Evolutionary conservation across 805 yeast genomes (phyloP).

Genomic region (Saturnispora silvae): DNA sequence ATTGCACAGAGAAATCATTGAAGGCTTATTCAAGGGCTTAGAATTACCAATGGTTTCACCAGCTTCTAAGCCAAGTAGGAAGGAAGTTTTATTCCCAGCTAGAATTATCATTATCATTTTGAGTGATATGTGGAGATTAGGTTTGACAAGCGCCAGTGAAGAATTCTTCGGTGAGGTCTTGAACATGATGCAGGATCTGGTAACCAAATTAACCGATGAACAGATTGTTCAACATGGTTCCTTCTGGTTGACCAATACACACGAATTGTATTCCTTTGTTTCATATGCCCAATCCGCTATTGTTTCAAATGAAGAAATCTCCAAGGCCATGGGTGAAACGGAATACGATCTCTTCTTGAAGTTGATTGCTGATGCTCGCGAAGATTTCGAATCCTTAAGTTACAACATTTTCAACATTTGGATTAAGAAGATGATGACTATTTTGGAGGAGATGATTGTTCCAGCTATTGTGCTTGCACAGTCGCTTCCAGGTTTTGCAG

Average conservation of each 20-base stretch:
- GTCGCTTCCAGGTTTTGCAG: conserved; percentile 90
- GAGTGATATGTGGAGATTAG: conserved; percentile 97
- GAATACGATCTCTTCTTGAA: conserved; percentile 86
- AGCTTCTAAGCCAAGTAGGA: conserved; percentile 70
- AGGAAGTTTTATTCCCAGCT: conserved; percentile 93
- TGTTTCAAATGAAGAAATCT: conserved; percentile 66
- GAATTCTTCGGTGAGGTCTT: conserved; percentile 82
- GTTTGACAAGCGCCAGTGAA: conserved; percentile 86
- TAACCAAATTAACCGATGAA: conserved; percentile 69
- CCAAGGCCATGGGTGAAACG: conserved; percentile 76
- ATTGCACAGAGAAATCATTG: conserved; percentile 74
- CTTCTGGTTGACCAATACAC: conserved; percentile 94
- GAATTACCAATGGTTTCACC: conserved; percentile 80
- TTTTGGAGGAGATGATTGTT: conserved; percentile 80
- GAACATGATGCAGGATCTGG: conserved; percentile 76
- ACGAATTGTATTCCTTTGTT: conserved; percentile 89
- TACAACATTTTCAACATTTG: conserved; percentile 93
- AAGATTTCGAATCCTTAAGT: conserved; percentile 86
- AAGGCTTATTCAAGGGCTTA: conserved; percentile 74
- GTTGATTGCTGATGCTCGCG: conserved; percentile 82
- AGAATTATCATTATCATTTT: conserved; percentile 84
- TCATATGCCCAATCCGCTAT: conserved; percentile 91
- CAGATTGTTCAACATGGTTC: conserved; percentile 88
- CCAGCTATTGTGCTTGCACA: conserved; percentile 95
- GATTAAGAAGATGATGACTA: conserved; percentile 92